Base-by-base conservation (phyloP, 1,139 yeast genomes). In the Saccharomyces pastorianus region DNA sequence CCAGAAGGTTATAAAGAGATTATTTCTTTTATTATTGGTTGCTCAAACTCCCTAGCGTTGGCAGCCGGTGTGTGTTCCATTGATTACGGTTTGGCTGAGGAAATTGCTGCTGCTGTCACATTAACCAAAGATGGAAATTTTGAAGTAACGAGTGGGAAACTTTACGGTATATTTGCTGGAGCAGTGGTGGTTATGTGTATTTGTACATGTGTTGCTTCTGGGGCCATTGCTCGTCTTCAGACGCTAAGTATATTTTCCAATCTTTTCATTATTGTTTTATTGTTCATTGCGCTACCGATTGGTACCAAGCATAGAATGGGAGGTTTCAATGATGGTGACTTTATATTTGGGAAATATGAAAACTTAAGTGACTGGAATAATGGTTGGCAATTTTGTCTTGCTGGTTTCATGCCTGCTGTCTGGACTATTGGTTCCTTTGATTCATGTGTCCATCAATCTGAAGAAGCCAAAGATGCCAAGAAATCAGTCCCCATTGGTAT, bases 341-440 rank as follows among this genome's bases (percentile, higher is more conserved):
- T 73, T 59, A 83, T 84, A 50, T 86, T 85, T 68, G 81, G 83
- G 25, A 72, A 78, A 54, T 75, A 77, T 50, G 75, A 78, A 46
- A 84, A 84, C 64, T 71, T 69, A 47, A 73, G 84, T 26, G 77
- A 73, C 47, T 86, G 89, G 85, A 74, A 80, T 13, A 68, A 72
- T 20, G 90, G 89, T n/a, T 85, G 88, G 86, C 77, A 82, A 62
- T 75, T 66, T 71, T 71, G 69, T 66, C 69, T 62, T 66, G 61
- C 65, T 11, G 72, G 72, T 13, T 60, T 69, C 78, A 77, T 83
- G 77, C 83, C 88, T 1, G 84, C 86, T 0, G 79, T 80, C 51
- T 81, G 85, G 85, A 79, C 83, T 14, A 81, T 81, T 61, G 83
- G 84, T 58, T 83, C 87, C 0, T 84, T 83, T 64, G 91, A 85